Base-by-base conservation (phyloP, 2,329 filamentous ascomycete species). In the Berkeleyomyces rouxiae region DNA sequence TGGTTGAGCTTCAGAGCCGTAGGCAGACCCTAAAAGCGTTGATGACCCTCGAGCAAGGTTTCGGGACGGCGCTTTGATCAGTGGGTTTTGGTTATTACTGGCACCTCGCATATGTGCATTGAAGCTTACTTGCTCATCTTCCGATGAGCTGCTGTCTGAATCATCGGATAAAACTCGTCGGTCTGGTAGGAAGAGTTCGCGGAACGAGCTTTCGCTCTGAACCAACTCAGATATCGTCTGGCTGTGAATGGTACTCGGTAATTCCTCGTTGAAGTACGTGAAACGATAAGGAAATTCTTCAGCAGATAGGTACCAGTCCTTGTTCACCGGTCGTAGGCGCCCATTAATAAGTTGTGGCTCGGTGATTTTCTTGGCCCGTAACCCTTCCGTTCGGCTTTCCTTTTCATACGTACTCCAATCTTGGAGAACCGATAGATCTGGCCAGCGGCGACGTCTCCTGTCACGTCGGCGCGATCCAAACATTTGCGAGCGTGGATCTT, bases 181-280 rank as follows among this genome's bases (percentile, higher is more conserved):
- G 66, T 97, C 90, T 0, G 93, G 93, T 31, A 95, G 82, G 70
- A 99, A 99, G 0, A 99, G 80, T 68, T 96, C 88, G 64, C 80
- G 81, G 71, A 99, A 99, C 51, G 82, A 87, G 65, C 85, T 82
- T 4, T 90, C 93, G 0, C 88, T 85, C 67, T 96, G 90, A 7
- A 95, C 81, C 23, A 99, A 80, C 71, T 96, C 93, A 2, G 90
- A 95, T 63, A 99, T 96, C 0, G 87, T 93, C 72, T 95, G 89
- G 65, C 90, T 93, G 73, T 99, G 93, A 66, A 99, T 95, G 0
- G 93, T 99, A 72, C 88, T 95, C 69, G 90, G 87, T 63, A 97
- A 90, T 66, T 96, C 90, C 71, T 97, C 93, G 72, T 97, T 97
- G 79, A 99, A 99, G 73, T 99, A 99, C 0, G 93, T 97, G 72